Base-by-base conservation (phyloP, 2,329 filamentous ascomycete species). In the Onygena corvina region DNA sequence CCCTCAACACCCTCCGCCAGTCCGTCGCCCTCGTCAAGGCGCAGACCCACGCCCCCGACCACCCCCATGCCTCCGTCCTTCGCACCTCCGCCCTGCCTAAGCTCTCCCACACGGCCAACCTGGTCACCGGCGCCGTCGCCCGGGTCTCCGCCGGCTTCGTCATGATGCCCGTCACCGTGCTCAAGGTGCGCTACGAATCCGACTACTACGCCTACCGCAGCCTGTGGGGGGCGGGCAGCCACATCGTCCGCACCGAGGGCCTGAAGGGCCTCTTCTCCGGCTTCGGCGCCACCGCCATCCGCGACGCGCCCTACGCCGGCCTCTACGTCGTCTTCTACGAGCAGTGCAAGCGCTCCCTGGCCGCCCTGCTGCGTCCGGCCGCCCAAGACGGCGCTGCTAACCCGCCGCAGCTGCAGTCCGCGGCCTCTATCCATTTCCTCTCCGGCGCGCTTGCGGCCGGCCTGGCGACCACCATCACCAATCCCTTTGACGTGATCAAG, bases 401-500 rank as follows among this genome's bases (percentile, higher is more conserved):
- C 12, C 29, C 33, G 6, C 21, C n/a, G 7, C 23, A 40, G 3
- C 8, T 45, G 2, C 46, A 50, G 4, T 56, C 54, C 1, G 54
- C 72, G 33, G 79, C 77, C 0, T 78, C 80, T 0, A 84, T 95
- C 59, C 94, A 98, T 65, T 95, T 95, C 60, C 71, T 77, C 11
- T 90, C 86, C 0, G 90, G 86, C 9, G 80, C 86, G 2, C 61
- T 89, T 3, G 88, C 90, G 2, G 90, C 87, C 0, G 83, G 82
- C 1, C 70, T 85, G 25, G 93, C 88, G 49, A 95, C 89, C 0
- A 82, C 83, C 3, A 75, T 96, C 31, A 95, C 92, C 6, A 98
- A 98, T 64, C 92, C 92, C 0, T 96, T 96, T 60, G 92, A 98
- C 67, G 88, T 88, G 0, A 81, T 96, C 65, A 98, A 98, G 71